Evolutionary conservation across 345 rosid species (phyloP).

Genomic region (Gossypium mustelinum): DNA sequence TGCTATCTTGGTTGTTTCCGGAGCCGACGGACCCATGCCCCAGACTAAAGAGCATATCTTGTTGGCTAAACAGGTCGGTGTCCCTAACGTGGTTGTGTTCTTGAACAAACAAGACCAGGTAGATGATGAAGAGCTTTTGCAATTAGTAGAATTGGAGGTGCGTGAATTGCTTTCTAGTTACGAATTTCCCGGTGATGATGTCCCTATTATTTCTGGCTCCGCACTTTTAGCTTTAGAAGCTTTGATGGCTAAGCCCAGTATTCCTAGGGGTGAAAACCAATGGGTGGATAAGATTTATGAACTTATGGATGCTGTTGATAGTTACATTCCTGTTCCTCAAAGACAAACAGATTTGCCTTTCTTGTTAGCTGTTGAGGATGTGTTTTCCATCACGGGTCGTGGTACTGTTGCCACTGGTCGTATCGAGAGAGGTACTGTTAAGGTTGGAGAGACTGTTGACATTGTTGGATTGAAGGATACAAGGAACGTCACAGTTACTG

Average conservation of each 20-base stretch:
- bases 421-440: slow-evolving; percentile 78
- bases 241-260: slow-evolving; percentile 56
- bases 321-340: slow-evolving; percentile 73
- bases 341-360: slow-evolving; percentile 86
- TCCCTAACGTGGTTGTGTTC: slow-evolving; percentile 85
- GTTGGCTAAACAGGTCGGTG: slow-evolving; percentile 87
- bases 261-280: slow-evolving; percentile 68
- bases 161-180: slow-evolving; percentile 78
- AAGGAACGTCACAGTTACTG: slow-evolving; percentile 65
- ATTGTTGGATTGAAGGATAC: slow-evolving; percentile 83
- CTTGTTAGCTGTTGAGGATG: slow-evolving; percentile 84
- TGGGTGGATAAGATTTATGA: slow-evolving; percentile 93
- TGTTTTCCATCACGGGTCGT: slow-evolving; percentile 86
- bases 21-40: slow-evolving; percentile 92
- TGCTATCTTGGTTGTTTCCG: slow-evolving; percentile 77
- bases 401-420: slow-evolving; percentile 92
- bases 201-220: slow-evolving; percentile 81
- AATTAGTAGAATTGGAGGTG: slow-evolving; percentile 95
- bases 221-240: slow-evolving; percentile 81
- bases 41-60: slow-evolving; percentile 89
- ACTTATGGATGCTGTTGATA: slow-evolving; percentile 88
- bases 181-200: slow-evolving; percentile 83
- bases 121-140: slow-evolving; percentile 79
- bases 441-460: slow-evolving; percentile 74
- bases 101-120: slow-evolving; percentile 90